Conservation (phyloP, 805 yeast species). For the Monosporozyma siamensis region DNA sequence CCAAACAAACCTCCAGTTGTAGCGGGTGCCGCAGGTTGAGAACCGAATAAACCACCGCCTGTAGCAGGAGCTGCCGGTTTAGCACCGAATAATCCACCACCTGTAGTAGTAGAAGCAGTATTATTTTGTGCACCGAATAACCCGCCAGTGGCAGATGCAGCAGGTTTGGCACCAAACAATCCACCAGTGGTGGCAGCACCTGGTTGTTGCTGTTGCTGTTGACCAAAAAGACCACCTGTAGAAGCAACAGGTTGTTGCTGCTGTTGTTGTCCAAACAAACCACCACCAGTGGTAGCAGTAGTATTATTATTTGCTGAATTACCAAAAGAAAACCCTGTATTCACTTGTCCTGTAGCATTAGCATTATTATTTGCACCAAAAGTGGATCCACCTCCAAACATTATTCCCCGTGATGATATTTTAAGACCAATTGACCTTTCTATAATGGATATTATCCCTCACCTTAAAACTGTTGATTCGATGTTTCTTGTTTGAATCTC, state of each 20-base stretch:
- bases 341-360: not conserved
- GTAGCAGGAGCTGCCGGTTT: constrained; percentile 8
- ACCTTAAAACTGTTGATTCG: not conserved
- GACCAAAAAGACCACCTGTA: constrained; percentile 20
- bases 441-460: not conserved
- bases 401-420: not conserved
- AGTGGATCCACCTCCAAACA: constrained; percentile 1
- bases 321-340: constrained; percentile 5
- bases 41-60: constrained; percentile 28
- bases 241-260: constrained; percentile 5
- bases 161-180: not conserved
- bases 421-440: too few species aligned
- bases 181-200: not conserved
- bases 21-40: constrained; percentile 6
- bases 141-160: constrained; percentile 2
- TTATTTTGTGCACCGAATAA: constrained; percentile 7
- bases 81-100: constrained; percentile 20
- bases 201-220: constrained; percentile 2
- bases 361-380: not conserved
- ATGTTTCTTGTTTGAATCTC: too few species aligned
- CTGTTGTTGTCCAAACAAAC: constrained; percentile 23
- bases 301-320: not conserved
- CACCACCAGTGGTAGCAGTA: constrained; percentile 7
- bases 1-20: constrained; percentile 10
- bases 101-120: constrained; percentile 7